Conservation (phyloP, 495 filamentous ascomycete genomes). For the Neurospora tetraspora region DNA sequence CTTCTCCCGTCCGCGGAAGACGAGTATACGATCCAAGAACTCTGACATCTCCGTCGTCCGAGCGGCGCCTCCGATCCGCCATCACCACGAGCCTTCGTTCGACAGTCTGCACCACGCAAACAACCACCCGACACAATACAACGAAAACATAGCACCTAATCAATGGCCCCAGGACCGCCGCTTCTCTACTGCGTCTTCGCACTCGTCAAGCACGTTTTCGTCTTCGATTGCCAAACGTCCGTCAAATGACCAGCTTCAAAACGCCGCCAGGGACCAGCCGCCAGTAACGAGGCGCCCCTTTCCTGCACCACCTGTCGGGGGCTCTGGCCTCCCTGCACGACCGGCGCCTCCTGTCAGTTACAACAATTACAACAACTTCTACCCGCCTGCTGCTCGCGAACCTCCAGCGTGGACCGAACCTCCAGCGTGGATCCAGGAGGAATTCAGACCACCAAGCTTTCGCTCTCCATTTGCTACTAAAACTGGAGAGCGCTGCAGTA, state of each 20-base stretch:
- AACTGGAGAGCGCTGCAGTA: slow-evolving; percentile 57
- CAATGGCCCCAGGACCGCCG: slow-evolving; percentile 31
- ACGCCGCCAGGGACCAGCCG: slow-evolving; percentile 6
- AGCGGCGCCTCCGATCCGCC: slow-evolving; percentile 11
- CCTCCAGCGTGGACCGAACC: background rate
- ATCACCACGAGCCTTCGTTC: slow-evolving; percentile 20
- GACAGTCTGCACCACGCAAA: slow-evolving; percentile 17
- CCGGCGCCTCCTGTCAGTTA: background rate
- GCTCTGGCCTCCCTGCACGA: background rate
- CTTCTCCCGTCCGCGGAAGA: slow-evolving; percentile 42
- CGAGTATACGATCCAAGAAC: slow-evolving; percentile 33
- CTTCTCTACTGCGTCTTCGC: slow-evolving; percentile 36
- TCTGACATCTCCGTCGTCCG: slow-evolving; percentile 25
- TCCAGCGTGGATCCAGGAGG: background rate
- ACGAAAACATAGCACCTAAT: slow-evolving; percentile 7
- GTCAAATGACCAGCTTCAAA: slow-evolving; percentile 21
- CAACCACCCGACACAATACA: slow-evolving; percentile 9
- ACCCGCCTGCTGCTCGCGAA: background rate
- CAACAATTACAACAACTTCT: background rate
- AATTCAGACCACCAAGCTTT: background rate
- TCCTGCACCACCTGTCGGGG: background rate
- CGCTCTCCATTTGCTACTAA: slow-evolving; percentile 1
- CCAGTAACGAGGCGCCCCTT: background rate
- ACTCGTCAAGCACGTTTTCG: slow-evolving; percentile 30
- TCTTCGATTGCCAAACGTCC: slow-evolving; percentile 28